phyloP scores from a whole-genome alignment of 2,329 filamentous ascomycete species.

The Paracoccidioides brasiliensis region DNA sequence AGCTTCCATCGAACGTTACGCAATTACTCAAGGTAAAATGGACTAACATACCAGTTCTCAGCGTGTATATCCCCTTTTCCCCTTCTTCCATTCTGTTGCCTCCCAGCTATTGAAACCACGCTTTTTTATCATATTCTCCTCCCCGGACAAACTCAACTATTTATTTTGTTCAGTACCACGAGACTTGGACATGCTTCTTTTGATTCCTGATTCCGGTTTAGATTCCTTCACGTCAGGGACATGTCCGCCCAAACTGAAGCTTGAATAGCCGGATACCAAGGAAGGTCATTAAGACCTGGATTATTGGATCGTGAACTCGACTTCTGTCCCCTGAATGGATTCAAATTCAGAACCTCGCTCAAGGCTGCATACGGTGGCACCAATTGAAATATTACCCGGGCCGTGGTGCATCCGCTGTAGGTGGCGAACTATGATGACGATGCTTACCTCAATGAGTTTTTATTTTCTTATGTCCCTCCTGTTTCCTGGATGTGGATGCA shows the following conservation, averaged over 20 bases:
- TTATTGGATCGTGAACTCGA: neutral
- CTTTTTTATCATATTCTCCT: neutral
- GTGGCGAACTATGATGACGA: neutral
- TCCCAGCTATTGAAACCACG: neutral
- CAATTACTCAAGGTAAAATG: neutral
- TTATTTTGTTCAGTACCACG: neutral
- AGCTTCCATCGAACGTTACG: no score
- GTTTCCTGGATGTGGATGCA: neutral
- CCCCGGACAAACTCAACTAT: neutral
- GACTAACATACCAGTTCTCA: neutral
- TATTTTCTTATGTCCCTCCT: neutral
- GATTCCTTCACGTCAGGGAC: neutral
- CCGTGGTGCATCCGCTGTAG: neutral
- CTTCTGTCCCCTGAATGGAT: neutral
- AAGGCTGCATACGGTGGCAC: neutral
- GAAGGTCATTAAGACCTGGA: neutral
- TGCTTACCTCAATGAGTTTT: neutral
- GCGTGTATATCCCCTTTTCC: neutral
- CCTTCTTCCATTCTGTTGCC: neutral
- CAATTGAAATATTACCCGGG: neutral
- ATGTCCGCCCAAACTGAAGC: neutral
- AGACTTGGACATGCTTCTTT: neutral
- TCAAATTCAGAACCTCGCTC: neutral
- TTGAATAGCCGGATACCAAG: neutral
- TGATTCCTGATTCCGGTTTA: neutral